Evolutionary conservation across 441 rosid species (phyloP), one percentile per base, ranked within the genome.

Genomic region (Erodium chrysanthum): DNA sequence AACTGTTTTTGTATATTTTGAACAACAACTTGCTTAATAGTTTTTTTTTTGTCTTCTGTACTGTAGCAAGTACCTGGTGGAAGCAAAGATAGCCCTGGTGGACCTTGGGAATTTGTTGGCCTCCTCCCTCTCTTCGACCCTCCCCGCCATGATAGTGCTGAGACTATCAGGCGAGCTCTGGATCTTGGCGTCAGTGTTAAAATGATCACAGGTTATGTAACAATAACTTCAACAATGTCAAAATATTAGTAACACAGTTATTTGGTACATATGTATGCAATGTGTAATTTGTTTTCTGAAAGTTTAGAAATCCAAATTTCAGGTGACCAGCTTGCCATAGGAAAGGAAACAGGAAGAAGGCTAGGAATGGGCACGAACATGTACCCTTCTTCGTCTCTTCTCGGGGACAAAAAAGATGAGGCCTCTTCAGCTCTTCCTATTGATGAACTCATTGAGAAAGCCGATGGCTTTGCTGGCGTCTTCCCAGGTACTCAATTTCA

Each of bases 381-480:
- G 46, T 40, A 40, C 46, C 46, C 46, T 7, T 40, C 46, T 40
- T 40, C 46, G 9, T 40, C 46, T 8, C 46, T 40, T 9, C 46
- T 40, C 2, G 46, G 46, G 9, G 46, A 40, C 46, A 7, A 7
- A 7, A 40, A 40, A 40, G 46, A 40, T 11, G 46, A 40, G 46
- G 46, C 46, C 0, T 40, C 46, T 40, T 40, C 46, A 40, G 46
- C 46, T 8, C 46, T 40, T 40, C 46, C 46, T 40, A 40, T 40
- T 40, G 46, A 29, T 29, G 33, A 29, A 29, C 33, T 29, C 33
- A 29, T 29, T 29, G 33, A 29, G 33, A 29, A 29, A 40, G 95
- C 98, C 61, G 96, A 92, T 76, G 98, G 96, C 23, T 92, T 90
- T 54, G 96, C 95, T 10, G 97, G 98, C 75, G 97, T 90, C 66